Conservation (phyloP, 129 eudicot species). For the Centaurea solstitialis region DNA sequence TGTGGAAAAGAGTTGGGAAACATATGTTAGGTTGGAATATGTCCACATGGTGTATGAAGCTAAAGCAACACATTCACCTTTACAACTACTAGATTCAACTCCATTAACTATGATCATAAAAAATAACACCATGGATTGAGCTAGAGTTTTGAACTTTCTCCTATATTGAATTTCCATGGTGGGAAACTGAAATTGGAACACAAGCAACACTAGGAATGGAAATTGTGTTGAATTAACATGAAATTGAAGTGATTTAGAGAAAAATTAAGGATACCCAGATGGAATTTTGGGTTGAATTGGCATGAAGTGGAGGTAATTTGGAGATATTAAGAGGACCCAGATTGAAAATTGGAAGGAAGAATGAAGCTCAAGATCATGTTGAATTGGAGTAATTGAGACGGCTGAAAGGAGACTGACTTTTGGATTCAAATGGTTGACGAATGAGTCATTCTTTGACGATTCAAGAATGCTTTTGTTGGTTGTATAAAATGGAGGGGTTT, state of each 20-base stretch:
- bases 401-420: constrained; percentile 12
- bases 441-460: constrained; percentile 9
- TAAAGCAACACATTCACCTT: constrained; percentile 42
- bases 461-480: not conserved
- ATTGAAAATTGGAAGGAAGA: not conserved
- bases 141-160: not conserved
- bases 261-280: not conserved
- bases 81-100: constrained; percentile 41
- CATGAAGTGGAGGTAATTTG: not conserved
- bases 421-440: constrained; percentile 26
- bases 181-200: not conserved
- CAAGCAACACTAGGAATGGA: not conserved
- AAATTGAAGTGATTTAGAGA: not conserved
- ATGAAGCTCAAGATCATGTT: not conserved
- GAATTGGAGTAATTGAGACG: not conserved
- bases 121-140: constrained; percentile 16
- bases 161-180: constrained; percentile 16
- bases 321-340: not conserved
- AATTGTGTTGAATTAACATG: not conserved
- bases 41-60: constrained; percentile 45
- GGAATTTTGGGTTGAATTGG: not conserved
- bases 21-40: constrained; percentile 43
- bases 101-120: constrained; percentile 7
- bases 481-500: too few relatives aligned
- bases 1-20: constrained; percentile 33